Evolutionary conservation across 2,329 filamentous ascomycete species (phyloP).

Genomic region (Truncatella angustata): DNA sequence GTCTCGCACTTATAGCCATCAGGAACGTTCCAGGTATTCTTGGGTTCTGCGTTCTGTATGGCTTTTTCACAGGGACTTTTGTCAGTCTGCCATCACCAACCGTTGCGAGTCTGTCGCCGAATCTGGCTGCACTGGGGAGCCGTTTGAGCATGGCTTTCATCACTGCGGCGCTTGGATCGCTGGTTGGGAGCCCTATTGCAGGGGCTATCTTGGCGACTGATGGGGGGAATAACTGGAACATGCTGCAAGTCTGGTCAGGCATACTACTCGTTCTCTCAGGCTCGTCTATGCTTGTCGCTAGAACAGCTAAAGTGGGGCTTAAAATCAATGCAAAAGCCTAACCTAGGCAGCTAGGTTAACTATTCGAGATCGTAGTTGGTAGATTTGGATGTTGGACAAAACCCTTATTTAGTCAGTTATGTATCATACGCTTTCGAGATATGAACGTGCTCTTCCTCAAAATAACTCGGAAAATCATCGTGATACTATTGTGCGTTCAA

Average conservation of each 20-base stretch:
- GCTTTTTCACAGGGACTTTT: conserved; percentile 32
- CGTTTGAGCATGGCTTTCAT: conserved; percentile 41
- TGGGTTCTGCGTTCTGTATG: conserved; percentile 31
- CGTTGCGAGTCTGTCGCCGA: conserved; percentile 19
- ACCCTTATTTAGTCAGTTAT: no score
- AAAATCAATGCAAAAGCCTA: no score
- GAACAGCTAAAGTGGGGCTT: no score
- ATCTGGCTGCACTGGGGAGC: conserved; percentile 30
- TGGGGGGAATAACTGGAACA: not conserved
- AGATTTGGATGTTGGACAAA: no score
- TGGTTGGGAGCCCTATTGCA: conserved; percentile 50
- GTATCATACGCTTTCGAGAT: no score
- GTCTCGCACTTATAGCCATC: conserved; percentile 30
- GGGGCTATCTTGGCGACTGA: conserved; percentile 40
- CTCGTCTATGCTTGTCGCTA: no score
- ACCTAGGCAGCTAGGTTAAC: no score
- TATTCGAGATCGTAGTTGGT: no score
- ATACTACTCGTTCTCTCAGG: not conserved
- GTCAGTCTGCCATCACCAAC: conserved; percentile 30
- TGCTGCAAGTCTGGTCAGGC: not conserved
- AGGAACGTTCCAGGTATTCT: conserved; percentile 21
- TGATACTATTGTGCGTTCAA: no score
- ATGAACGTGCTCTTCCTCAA: no score
- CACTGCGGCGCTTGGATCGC: conserved; percentile 42
- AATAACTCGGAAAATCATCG: no score